Evolutionary conservation across 2,329 filamentous ascomycete species (phyloP).

Genomic region (Colletotrichum simmondsii): DNA sequence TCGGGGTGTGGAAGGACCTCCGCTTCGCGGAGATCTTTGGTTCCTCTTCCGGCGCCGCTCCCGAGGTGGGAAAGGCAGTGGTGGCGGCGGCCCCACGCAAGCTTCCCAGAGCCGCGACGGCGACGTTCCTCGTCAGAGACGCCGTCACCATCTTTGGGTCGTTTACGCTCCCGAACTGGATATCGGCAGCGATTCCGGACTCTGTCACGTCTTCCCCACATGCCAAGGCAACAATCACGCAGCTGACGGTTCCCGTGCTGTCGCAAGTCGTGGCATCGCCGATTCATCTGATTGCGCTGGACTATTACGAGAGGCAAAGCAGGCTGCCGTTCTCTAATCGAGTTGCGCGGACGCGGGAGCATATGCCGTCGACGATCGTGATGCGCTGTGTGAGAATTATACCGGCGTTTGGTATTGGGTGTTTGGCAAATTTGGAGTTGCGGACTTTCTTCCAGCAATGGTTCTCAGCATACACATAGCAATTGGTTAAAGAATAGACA

Average conservation of each 20-base stretch:
- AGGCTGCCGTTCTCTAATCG: conserved; percentile 35
- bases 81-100: conserved; percentile 21
- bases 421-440: conserved; percentile 40
- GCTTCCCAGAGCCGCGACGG: conserved; percentile 39
- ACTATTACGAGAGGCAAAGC: conserved; percentile 37
- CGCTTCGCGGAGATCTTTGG: conserved; percentile 44
- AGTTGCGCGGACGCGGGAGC: conserved; percentile 36
- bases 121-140: conserved; percentile 42
- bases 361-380: conserved; percentile 41
- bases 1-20: conserved; percentile 45
- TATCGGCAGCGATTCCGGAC: conserved; percentile 41
- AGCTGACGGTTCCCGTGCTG: conserved; percentile 43
- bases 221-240: conserved; percentile 41
- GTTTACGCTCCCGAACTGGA: conserved; percentile 41
- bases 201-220: conserved; percentile 38
- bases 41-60: conserved; percentile 6
- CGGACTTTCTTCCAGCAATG: not conserved
- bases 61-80: conserved; percentile 7
- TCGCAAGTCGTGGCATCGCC: conserved; percentile 45
- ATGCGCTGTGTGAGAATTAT: conserved; percentile 43
- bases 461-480: not conserved
- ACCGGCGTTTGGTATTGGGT: conserved; percentile 45
- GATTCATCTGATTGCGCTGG: conserved; percentile 40
- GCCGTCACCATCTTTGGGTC: conserved; percentile 46
- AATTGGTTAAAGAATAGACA: too few species aligned